These are phyloP conservation scores for Fusarium algeriense DNA, from an alignment of 2,329 filamentous ascomycete species.

Conservation along the genomic window DNA sequence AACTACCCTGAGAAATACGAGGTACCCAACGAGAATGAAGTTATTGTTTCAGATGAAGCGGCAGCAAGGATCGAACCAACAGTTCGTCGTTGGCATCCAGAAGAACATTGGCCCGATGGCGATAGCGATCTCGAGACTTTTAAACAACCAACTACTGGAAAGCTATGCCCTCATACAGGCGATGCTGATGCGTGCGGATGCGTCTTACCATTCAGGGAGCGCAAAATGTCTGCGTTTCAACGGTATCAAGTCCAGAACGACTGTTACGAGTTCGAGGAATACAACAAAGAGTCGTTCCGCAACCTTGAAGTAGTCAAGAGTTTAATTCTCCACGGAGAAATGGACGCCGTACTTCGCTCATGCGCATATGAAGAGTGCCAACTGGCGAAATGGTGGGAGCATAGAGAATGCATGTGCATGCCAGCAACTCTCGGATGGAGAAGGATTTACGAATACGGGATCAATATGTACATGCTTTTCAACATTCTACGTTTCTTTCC, in stretches of 20 bases:
- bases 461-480: constrained; percentile 5
- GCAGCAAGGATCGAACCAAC: not conserved
- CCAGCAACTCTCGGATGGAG: not conserved
- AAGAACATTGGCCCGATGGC: accelerated
- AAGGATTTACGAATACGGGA: not conserved
- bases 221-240: constrained; percentile 14
- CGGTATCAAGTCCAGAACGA: not conserved
- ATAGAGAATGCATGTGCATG: not conserved
- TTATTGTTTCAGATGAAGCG: constrained; percentile 4
- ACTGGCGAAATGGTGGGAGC: not conserved
- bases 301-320: constrained; percentile 17
- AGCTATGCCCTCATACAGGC: not conserved
- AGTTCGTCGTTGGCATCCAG: not conserved
- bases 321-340: constrained; percentile 5
- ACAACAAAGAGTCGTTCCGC: not conserved
- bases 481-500: constrained; percentile 12
- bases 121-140: not conserved
- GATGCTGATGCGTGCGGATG: not conserved
- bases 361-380: not conserved
- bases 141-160: not conserved
- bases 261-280: not conserved
- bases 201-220: not conserved
- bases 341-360: constrained; percentile 1
- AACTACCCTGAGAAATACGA: not conserved
- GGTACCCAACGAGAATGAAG: not conserved